Evolutionary conservation across 306 rosid genomes (phyloP).

Genomic region (Gillenia trifoliata): DNA sequence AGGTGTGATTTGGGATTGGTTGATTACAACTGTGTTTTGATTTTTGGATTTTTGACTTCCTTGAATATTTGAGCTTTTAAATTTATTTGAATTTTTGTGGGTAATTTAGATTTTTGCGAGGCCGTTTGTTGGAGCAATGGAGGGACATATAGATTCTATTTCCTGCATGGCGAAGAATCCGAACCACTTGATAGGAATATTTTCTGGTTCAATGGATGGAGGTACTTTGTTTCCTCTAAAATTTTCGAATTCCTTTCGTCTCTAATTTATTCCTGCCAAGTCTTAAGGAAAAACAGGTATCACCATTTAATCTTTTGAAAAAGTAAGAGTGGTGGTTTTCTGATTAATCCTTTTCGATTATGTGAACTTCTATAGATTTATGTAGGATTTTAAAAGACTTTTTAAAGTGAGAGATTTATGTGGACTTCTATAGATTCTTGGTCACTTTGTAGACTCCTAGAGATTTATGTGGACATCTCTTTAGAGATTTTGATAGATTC

Average conservation of each 20-base stretch:
- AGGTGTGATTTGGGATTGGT: slow-evolving; percentile 31
- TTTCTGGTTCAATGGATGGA: slow-evolving; percentile 97
- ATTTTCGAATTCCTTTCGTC: not conserved
- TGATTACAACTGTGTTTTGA: not conserved
- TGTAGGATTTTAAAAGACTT: no score
- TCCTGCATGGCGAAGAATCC: slow-evolving; percentile 87
- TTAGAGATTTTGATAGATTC: no score
- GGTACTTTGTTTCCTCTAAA: slow-evolving; percentile 40
- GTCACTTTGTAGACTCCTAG: no score
- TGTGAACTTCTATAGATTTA: no score
- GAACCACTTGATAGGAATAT: slow-evolving; percentile 72
- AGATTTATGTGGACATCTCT: no score
- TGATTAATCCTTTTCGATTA: not conserved
- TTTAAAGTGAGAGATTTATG: no score
- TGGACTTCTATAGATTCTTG: no score
- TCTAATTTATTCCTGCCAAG: not conserved
- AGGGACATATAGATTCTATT: slow-evolving; percentile 81
- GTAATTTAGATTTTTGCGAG: slow-evolving; percentile 69
- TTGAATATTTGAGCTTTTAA: not conserved
- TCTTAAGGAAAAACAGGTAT: not conserved
- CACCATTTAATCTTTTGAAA: not conserved
- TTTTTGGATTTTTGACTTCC: not conserved
- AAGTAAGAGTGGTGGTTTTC: not conserved
- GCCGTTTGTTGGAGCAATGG: slow-evolving; percentile 95
- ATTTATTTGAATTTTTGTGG: not conserved